phyloP scores from a whole-genome alignment of 495 filamentous ascomycete genomes.

The Penicillium lividum region DNA sequence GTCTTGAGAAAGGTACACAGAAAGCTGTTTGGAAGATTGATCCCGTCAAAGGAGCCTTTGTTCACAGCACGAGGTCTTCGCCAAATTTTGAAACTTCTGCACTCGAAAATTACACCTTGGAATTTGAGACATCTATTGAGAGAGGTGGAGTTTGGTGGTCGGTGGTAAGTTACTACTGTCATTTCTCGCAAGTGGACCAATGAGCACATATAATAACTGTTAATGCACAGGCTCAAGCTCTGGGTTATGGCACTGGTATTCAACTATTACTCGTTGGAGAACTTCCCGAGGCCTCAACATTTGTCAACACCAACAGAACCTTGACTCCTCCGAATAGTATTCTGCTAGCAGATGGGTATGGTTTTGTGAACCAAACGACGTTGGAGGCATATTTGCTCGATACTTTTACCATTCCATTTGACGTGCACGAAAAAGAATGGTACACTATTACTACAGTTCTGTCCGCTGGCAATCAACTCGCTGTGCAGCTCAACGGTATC shows the following conservation, averaged over 20 bases:
- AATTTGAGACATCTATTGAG: conserved; percentile 8
- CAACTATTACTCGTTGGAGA: conserved; percentile 9
- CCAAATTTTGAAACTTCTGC: conserved; percentile 1
- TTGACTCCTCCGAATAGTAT: conserved; percentile 11
- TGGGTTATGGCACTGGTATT: not conserved
- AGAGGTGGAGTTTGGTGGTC: conserved; percentile 11
- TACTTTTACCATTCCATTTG: conserved; percentile 7
- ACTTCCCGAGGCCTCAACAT: not conserved
- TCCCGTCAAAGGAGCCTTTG: conserved; percentile 9
- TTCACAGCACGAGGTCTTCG: conserved; percentile 1
- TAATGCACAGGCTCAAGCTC: not conserved
- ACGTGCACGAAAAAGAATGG: conserved; percentile 15
- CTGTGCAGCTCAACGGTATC: conserved; percentile 8
- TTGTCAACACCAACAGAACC: conserved; percentile 10
- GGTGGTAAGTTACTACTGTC: not conserved
- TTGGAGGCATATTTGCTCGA: not conserved
- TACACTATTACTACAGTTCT: conserved; percentile 11
- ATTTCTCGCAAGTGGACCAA: not conserved
- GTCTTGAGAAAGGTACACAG: conserved; percentile 8
- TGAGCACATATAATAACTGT: not conserved
- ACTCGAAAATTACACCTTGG: conserved; percentile 7
- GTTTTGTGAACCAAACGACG: conserved; percentile 16
- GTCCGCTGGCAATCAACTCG: not conserved
- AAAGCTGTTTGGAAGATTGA: conserved; percentile 1
- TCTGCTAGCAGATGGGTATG: conserved; percentile 5